These are phyloP conservation scores for Hansfordia pulvinata DNA, from an alignment of 2,329 filamentous ascomycete genomes.

Conservation along the genomic window DNA sequence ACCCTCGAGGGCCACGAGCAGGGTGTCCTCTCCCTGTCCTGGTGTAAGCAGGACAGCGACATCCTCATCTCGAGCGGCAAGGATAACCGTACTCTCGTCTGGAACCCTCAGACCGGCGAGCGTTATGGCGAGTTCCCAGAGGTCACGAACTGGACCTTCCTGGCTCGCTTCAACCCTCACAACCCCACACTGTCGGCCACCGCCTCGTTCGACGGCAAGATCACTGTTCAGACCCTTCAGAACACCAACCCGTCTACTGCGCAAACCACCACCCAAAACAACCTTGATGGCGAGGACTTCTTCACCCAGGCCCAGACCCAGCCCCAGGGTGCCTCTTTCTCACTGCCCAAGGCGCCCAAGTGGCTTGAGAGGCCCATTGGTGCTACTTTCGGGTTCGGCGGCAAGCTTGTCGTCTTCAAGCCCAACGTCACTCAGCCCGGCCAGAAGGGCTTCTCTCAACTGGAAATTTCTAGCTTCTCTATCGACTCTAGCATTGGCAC, in stretches of 20 bases:
- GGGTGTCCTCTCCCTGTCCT: constrained; percentile 84
- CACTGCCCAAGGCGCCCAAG: constrained; percentile 69
- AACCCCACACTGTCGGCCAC: constrained; percentile 90
- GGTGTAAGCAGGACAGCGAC: constrained; percentile 85
- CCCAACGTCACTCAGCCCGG: constrained; percentile 43
- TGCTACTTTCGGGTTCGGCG: constrained; percentile 89
- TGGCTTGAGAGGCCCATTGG: constrained; percentile 81
- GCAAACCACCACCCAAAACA: constrained; percentile 51
- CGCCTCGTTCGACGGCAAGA: constrained; percentile 94
- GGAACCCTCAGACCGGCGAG: constrained; percentile 90
- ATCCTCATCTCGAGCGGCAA: constrained; percentile 88
- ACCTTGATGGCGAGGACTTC: constrained; percentile 85
- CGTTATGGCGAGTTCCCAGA: constrained; percentile 86
- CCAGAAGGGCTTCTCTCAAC: constrained; percentile 57
- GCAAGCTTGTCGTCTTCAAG: constrained; percentile 71
- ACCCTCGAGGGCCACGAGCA: constrained; percentile 87
- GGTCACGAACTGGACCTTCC: constrained; percentile 98
- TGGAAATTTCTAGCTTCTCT: constrained; percentile 78
- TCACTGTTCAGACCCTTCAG: constrained; percentile 84
- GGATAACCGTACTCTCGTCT: constrained; percentile 88
- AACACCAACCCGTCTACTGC: constrained; percentile 74
- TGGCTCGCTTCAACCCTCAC: constrained; percentile 84
- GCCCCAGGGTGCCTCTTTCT: constrained; percentile 82
- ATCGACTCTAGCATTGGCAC: constrained; percentile 76
- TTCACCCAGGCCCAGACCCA: constrained; percentile 89